phyloP scores from a whole-genome alignment of 768 basidiomycete genomes.

The Suillus decipiens region DNA sequence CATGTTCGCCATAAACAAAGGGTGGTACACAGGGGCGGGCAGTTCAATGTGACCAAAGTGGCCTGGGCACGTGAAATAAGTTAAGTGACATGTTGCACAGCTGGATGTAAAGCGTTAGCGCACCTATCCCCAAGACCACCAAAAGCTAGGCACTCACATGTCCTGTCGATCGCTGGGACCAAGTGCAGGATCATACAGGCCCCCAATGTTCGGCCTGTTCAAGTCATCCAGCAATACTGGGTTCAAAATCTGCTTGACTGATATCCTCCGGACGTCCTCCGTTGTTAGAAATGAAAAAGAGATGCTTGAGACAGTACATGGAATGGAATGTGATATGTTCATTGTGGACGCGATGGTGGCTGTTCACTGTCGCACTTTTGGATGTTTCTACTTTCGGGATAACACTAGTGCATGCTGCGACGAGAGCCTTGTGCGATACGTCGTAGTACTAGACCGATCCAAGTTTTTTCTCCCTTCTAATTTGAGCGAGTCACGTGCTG shows the following conservation, averaged over 20 bases:
- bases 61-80: constrained; percentile 94
- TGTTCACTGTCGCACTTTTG: constrained; percentile 4
- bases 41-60: constrained; percentile 99
- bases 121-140: constrained; percentile 6
- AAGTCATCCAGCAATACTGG: constrained; percentile 91
- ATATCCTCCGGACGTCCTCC: constrained; percentile 87
- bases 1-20: constrained; percentile 91
- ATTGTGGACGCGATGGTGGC: constrained; percentile 39
- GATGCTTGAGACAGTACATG: constrained; percentile 80
- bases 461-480: constrained; percentile 18
- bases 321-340: constrained; percentile 90
- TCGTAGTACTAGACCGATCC: not conserved
- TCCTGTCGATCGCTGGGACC: constrained; percentile 89
- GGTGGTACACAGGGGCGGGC: constrained; percentile 94
- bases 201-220: constrained; percentile 87
- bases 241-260: constrained; percentile 97
- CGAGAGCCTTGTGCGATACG: not conserved
- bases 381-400: not conserved
- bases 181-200: constrained; percentile 93
- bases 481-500: constrained; percentile 14
- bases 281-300: constrained; percentile 93
- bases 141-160: constrained; percentile 61
- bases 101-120: constrained; percentile 43
- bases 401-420: not conserved
- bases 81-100: constrained; percentile 90